These are phyloP conservation scores for Colletotrichum tabaci DNA, from an alignment of 2,329 filamentous ascomycete genomes.

Conservation along the genomic window DNA sequence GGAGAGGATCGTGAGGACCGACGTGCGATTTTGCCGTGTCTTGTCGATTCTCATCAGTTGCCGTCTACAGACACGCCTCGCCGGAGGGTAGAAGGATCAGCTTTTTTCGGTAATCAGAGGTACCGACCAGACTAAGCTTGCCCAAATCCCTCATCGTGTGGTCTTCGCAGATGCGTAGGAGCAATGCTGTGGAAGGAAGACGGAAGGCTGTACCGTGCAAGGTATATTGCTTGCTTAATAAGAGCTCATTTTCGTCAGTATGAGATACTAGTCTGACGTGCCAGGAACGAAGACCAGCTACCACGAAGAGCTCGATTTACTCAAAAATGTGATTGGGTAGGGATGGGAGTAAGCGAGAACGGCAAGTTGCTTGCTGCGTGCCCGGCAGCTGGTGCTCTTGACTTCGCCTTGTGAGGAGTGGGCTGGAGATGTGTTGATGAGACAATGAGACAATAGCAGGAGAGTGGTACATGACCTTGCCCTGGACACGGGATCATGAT, in stretches of 20 bases:
- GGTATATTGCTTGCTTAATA: background rate
- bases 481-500: background rate
- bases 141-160: background rate
- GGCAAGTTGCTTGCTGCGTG: constrained; percentile 11
- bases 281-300: too few species aligned
- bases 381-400: constrained; percentile 5
- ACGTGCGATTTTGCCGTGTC: background rate
- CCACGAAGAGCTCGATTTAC: constrained; percentile 14
- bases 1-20: background rate
- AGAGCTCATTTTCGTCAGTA: background rate
- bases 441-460: constrained; percentile 7
- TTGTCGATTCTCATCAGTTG: background rate
- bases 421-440: constrained; percentile 23
- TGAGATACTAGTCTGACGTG: background rate
- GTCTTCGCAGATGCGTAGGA: background rate
- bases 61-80: background rate
- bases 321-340: constrained; percentile 6
- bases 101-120: background rate
- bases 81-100: background rate
- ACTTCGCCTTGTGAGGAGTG: constrained; percentile 3
- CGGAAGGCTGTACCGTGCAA: background rate
- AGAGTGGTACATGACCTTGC: background rate
- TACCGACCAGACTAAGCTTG: too few species aligned
- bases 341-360: constrained; percentile 1
- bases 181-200: background rate